Percentiles rank a stretch among this genome's conserved stretches.
These are phyloP conservation scores for Nakataea oryzae DNA, from an alignment of 2,329 filamentous ascomycete species.

Conservation along the genomic window DNA sequence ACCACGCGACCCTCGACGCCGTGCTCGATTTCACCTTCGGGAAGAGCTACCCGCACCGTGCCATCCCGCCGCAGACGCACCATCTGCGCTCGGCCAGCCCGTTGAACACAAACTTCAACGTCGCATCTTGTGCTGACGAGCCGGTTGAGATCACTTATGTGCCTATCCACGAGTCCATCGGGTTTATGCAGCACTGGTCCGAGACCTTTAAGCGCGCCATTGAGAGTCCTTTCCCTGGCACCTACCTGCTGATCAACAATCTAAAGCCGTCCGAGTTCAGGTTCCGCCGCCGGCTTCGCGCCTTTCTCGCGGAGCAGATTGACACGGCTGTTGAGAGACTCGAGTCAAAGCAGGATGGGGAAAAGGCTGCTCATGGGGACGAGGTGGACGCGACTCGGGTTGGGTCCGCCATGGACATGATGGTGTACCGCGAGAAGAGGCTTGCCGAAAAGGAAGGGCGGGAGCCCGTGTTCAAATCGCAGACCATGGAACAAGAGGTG, in stretches of 20 bases:
- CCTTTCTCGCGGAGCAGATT: neutral
- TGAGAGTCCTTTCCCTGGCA: neutral
- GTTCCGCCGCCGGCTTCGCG: neutral
- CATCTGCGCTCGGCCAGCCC: neutral
- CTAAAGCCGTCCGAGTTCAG: neutral
- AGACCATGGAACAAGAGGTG: neutral
- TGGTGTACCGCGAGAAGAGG: neutral
- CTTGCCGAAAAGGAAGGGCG: neutral
- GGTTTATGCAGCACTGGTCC: neutral
- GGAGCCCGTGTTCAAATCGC: neutral
- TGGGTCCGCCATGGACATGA: neutral
- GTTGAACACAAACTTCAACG: neutral
- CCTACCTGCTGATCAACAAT: neutral
- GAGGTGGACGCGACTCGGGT: neutral
- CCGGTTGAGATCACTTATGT: neutral
- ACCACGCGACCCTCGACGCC: conserved; percentile 22
- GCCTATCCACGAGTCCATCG: neutral
- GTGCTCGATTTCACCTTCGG: conserved; percentile 12
- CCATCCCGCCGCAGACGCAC: neutral
- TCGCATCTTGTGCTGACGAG: neutral
- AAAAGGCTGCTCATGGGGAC: neutral
- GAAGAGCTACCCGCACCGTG: neutral
- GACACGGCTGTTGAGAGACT: neutral
- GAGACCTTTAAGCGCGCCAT: neutral
- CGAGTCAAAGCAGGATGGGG: too few relatives aligned